These are phyloP conservation scores for Paracamarosporium sp. DNA, from an alignment of 2,329 filamentous ascomycete species.

Conservation along the genomic window DNA sequence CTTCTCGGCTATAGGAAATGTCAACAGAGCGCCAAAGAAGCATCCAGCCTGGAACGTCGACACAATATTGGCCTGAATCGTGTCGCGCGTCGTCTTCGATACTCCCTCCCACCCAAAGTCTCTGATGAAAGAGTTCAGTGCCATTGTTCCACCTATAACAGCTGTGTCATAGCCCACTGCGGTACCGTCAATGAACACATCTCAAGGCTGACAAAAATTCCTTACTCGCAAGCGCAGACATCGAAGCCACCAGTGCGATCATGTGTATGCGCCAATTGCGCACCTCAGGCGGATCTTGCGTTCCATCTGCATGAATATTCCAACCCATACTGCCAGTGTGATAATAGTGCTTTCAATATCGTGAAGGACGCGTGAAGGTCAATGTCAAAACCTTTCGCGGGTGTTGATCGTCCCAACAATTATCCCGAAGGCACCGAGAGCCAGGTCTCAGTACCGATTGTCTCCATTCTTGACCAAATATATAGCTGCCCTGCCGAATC, in stretches of 20 bases:
- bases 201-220: neutral
- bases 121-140: conserved; percentile 46
- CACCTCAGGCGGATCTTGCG: conserved; percentile 43
- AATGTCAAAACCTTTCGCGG: neutral
- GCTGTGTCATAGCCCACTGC: conserved; percentile 44
- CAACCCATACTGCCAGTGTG: conserved; percentile 17
- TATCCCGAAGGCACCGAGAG: neutral
- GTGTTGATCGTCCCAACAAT: neutral
- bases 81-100: conserved; percentile 39
- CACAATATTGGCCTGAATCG: conserved; percentile 49
- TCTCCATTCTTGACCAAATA: neutral
- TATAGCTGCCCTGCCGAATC: neutral
- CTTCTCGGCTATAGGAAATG: conserved; percentile 57
- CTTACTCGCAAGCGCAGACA: conserved; percentile 47
- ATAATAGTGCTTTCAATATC: neutral
- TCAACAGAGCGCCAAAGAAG: conserved; percentile 49
- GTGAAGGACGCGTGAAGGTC: too few relatives aligned
- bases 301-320: conserved; percentile 40
- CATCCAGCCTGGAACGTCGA: conserved; percentile 47
- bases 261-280: conserved; percentile 45
- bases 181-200: neutral
- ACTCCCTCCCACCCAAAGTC: conserved; percentile 42
- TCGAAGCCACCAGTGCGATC: conserved; percentile 42
- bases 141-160: conserved; percentile 51
- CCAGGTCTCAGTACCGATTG: neutral